Conservation (phyloP, 768 basidiomycete genomes). For the Serendipita vermifera region DNA sequence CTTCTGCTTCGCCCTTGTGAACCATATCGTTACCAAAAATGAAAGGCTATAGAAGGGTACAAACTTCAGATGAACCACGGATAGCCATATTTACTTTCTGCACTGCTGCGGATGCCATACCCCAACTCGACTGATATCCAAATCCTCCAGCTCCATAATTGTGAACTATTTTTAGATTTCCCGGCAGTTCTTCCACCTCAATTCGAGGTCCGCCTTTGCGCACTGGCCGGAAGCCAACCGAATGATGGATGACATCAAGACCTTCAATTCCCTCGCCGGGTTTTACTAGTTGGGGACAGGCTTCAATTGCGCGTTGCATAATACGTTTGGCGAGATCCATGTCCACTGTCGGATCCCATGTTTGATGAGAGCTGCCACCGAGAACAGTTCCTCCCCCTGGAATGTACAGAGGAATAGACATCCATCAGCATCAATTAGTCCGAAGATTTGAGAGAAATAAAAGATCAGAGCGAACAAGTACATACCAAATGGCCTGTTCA, state of each 20-base stretch:
- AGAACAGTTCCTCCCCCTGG: slow-evolving; percentile 28
- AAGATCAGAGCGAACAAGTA: neutral
- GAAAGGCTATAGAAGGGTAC: too few species aligned
- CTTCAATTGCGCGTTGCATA: slow-evolving; percentile 31
- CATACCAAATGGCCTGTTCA: neutral
- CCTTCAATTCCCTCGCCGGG: slow-evolving; percentile 28
- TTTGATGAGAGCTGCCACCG: slow-evolving; percentile 45
- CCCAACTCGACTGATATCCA: too few species aligned
- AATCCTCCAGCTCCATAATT: too few species aligned
- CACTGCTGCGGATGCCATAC: too few species aligned
- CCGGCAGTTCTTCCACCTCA: too few species aligned
- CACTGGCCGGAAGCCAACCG: slow-evolving; percentile 46
- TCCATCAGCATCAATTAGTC: slow-evolving; percentile 21
- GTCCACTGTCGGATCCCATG: slow-evolving; percentile 39
- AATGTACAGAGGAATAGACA: slow-evolving; percentile 46
- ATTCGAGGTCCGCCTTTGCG: slow-evolving; percentile 44
- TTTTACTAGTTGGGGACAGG: slow-evolving; percentile 27
- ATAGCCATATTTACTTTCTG: too few species aligned
- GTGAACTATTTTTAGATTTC: too few species aligned
- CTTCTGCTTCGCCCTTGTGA: too few species aligned
- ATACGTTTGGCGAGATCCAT: slow-evolving; percentile 32
- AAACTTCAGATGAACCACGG: too few species aligned
- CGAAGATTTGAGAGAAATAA: neutral
- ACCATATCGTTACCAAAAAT: too few species aligned
- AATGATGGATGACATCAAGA: slow-evolving; percentile 38